A percentile compares a stretch with the other conserved stretches of the same genome.
Evolutionary conservation across 495 filamentous ascomycete species (phyloP).

Genomic region (Coniosporium apollinis): DNA sequence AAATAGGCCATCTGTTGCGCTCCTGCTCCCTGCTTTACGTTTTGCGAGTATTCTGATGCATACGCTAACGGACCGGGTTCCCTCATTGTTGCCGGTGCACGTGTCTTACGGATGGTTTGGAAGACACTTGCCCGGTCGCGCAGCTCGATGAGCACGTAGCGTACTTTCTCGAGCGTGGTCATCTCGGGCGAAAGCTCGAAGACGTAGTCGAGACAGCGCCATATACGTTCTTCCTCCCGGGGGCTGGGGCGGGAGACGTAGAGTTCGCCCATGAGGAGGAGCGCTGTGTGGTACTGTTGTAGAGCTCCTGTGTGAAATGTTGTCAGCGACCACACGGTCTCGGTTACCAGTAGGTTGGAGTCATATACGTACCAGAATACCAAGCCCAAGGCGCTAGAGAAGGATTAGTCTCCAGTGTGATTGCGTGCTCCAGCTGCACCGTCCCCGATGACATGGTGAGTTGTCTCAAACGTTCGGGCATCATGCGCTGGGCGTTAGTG

Average conservation of each 20-base stretch:
- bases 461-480: constrained; percentile 28
- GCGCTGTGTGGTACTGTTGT: constrained; percentile 31
- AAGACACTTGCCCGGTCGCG: constrained; percentile 23
- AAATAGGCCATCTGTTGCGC: background rate
- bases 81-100: constrained; percentile 20
- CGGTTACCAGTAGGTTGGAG: background rate
- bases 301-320: constrained; percentile 19
- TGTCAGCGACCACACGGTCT: too few relatives aligned
- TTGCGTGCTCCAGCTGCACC: constrained; percentile 40
- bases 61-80: constrained; percentile 6
- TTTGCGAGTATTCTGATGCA: background rate
- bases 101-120: constrained; percentile 22
- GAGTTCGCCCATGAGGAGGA: constrained; percentile 31
- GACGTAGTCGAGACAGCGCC: constrained; percentile 53
- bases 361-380: constrained; percentile 17
- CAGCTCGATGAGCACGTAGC: constrained; percentile 25
- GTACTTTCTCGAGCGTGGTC: constrained; percentile 24
- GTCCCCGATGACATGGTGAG: constrained; percentile 36
- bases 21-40: background rate
- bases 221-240: constrained; percentile 42
- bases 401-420: constrained; percentile 38
- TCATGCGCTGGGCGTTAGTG: constrained; percentile 30
- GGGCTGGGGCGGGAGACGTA: constrained; percentile 40
- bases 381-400: constrained; percentile 30
- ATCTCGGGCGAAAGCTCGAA: constrained; percentile 40